Evolutionary conservation across 768 basidiomycete species (phyloP), one percentile per base, ranked within the genome.

Genomic region (Suillus luteus): DNA sequence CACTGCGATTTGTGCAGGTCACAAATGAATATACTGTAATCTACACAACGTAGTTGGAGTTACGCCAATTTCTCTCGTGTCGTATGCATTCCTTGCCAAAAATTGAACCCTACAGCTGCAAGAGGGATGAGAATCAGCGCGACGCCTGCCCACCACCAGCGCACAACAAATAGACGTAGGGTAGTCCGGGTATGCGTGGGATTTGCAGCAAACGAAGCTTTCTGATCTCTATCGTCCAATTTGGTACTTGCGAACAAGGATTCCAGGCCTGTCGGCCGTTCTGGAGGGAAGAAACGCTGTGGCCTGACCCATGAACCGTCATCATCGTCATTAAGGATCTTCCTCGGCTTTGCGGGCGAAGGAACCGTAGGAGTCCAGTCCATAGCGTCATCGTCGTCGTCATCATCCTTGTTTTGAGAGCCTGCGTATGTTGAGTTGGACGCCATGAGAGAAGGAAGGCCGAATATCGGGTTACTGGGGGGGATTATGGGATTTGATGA

Each of bases 231-330:
- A 59, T 86, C 86, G 60, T 89, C 86, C 9, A 89, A 76, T 58
- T 80, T 82, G 12, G 89, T 86, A 65, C 78, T 80, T 62, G 86
- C 86, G 65, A 92, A 88, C 17, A 93, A 75, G 43, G 81, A 79
- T 73, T 93, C 91, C 9, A 93, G 80, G 15, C 91, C 91, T 1
- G 91, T 93, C 1, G 90, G 89, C 65, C 85, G 83, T 71, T 92
- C 90, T 0, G 90, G 91, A 17, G 89, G 83, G 67, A 92, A 93
- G 71, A 92, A 93, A 15, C 83, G 81, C 67, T 91, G 91, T 4
- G 88, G 90, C 5, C 86, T 84, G 58, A 93, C 69, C 85, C 83
- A 87, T 31, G 77, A 73, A 9, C 78, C 79, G 60, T 83, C 80
- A 22, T 82, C 66, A 37, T 75, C 70, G 44, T 70, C 66, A 49